Evolutionary conservation across 164 flowering plant species (phyloP), one percentile per base, ranked within the genome.

Genomic region (Liriodendron chinense): DNA sequence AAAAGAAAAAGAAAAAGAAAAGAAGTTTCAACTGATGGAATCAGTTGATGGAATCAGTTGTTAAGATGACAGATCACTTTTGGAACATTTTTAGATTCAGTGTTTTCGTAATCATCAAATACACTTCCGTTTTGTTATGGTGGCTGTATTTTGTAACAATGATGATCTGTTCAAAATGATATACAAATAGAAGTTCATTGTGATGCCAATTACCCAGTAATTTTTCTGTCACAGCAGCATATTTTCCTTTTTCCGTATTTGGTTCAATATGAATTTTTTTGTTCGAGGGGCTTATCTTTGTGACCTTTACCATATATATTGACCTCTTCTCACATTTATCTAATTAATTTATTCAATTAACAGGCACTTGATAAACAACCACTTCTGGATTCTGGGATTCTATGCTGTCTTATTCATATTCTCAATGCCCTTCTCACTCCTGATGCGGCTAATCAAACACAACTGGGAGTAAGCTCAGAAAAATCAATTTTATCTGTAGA

Each of bases 291-390:
- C 47, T 14, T 28, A 18, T 28, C 14, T 26, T 28, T 3, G 47
- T 67, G 9, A 18, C 47, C 16, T 18, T 28, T 63, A 21, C 13
- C 47, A 67, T 34, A 13, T 34, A 28, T 67, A 34, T 16, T 67
- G 47, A 26, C 20, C 49, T 67, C 16, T 62, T 14, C 25, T 24
- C 25, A 12, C 20, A 9, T 22, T 24, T 64, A 61, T 23, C n/a
- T 26, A 66, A 66, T 66, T 24, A 9, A 64, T 64, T 28, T 20
- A 16, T 28, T 28, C 26, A 67, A 67, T 67, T 73, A 63, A 81
- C 96, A 96, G 99, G 92, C 98, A 49, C 82, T 90, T 78, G 99
- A 94, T 80, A 96, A 93, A 75, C 98, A 96, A 82, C 92, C 98
- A 77, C 94, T 96, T 72, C 89, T 96, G 71, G 98, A 94, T 84